Evolutionary conservation across 768 basidiomycete species (phyloP).

Genomic region (Boletus bicolor): DNA sequence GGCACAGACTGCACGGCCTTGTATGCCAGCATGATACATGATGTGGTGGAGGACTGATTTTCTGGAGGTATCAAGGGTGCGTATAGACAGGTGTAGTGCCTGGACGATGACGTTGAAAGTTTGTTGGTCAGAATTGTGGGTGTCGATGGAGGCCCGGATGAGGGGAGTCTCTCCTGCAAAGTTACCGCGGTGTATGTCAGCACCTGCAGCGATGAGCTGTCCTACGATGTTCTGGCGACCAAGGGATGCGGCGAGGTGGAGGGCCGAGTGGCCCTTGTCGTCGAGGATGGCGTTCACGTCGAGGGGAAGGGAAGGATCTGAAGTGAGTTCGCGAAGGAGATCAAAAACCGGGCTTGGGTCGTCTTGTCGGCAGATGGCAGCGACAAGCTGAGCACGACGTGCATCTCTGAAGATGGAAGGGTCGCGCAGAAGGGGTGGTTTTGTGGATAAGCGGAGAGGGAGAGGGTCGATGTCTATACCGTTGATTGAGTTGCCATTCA

Average conservation of each 20-base stretch:
- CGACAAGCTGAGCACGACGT: constrained; percentile 60
- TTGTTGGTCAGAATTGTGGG: constrained; percentile 78
- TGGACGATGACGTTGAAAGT: constrained; percentile 66
- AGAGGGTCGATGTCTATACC: constrained; percentile 44
- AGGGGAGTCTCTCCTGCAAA: constrained; percentile 92
- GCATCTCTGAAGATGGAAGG: constrained; percentile 47
- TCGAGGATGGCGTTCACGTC: constrained; percentile 88
- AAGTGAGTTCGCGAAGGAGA: constrained; percentile 60
- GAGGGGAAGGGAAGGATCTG: constrained; percentile 33
- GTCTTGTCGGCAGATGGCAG: constrained; percentile 66
- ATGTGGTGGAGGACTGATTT: constrained; percentile 92
- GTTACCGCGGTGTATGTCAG: constrained; percentile 90
- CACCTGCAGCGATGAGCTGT: constrained; percentile 70
- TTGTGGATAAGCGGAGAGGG: constrained; percentile 64
- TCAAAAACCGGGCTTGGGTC: constrained; percentile 62
- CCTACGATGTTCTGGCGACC: constrained; percentile 66
- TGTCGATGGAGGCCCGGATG: constrained; percentile 87
- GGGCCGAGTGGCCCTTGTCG: constrained; percentile 89
- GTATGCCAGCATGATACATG: constrained; percentile 85
- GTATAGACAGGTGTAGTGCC: constrained; percentile 67
- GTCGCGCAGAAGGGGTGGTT: constrained; percentile 57
- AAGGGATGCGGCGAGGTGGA: constrained; percentile 90
- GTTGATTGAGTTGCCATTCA: constrained; percentile 44
- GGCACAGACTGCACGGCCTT: constrained; percentile 79
- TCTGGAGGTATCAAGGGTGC: constrained; percentile 83